These are phyloP conservation scores for Tetrapisispora fleetii DNA, from an alignment of 805 yeast genomes.

Conservation along the genomic window DNA sequence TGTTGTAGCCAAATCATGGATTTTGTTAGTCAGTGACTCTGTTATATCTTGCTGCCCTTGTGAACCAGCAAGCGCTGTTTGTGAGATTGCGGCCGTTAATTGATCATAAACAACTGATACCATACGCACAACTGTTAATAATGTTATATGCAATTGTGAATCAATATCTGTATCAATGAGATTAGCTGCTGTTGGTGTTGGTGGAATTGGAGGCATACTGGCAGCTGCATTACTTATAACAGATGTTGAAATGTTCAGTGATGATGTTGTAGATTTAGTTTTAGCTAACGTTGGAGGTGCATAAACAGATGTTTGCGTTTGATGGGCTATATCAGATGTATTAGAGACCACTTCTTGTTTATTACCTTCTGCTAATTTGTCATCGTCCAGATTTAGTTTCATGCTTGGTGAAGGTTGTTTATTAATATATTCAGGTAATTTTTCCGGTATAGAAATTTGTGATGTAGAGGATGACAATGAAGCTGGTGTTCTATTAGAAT, in stretches of 20 bases:
- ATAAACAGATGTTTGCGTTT: background rate
- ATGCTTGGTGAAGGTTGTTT: slow-evolving; percentile 1
- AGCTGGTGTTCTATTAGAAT: background rate
- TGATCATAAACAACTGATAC: slow-evolving; percentile 75
- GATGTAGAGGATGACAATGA: background rate
- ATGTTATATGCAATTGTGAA: slow-evolving; percentile 53
- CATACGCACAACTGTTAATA: slow-evolving; percentile 51
- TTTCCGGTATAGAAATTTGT: background rate
- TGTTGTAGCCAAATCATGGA: slow-evolving; percentile 66
- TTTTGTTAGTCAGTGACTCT: slow-evolving; percentile 39
- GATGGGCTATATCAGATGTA: background rate
- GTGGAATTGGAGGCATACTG: slow-evolving; percentile 5
- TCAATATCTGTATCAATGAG: slow-evolving; percentile 34
- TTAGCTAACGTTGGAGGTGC: background rate
- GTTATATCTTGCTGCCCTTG: slow-evolving; percentile 30
- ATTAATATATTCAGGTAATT: background rate
- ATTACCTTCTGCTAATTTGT: background rate
- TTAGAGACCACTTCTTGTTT: background rate
- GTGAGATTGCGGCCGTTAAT: slow-evolving; percentile 55
- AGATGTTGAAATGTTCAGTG: background rate
- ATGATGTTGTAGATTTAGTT: background rate
- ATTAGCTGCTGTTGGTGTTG: slow-evolving; percentile 1
- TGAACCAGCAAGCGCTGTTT: slow-evolving; percentile 49
- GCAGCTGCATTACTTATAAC: background rate
- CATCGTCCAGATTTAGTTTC: background rate